Evolutionary conservation across 768 basidiomycete species (phyloP), one percentile per base, ranked within the genome.

Genomic region (Leccinum imitatum): DNA sequence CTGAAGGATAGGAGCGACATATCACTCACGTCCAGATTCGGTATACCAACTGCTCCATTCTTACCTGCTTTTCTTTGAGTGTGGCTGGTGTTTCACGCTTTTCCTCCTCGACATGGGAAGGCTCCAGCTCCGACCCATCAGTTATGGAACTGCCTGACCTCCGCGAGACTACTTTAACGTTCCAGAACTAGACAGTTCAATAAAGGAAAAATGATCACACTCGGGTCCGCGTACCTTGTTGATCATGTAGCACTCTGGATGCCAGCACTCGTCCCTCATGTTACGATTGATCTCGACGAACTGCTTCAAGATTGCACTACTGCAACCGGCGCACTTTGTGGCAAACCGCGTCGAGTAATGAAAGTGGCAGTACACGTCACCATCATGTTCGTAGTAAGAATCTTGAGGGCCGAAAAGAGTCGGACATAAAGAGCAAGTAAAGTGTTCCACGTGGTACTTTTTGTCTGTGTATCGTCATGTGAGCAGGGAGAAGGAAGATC

Each of bases 191-290:
- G 27, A 59, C 8, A 50, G 35, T 33, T 59, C 17, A 19, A 63
- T 72, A 30, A 70, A 51, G 44, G 54, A 51, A 14, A 9, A 30
- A 60, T 51, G 31, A 31, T n/a, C 21, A 8, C 52, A 58, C 54
- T 17, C 48, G 30, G 46, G 7, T 47, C 10, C 1, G 63, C 83
- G 58, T 63, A 96, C 95, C 83, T 98, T 98, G 77, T 98, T 96
- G 66, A 99, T 98, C 96, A 98, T 98, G 75, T 98, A 98, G 74
- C 97, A 99, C 75, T 99, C 97, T 57, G 97, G 97, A 82, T 99
- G 97, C 96, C 97, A 99, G 71, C 96, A 98, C 78, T 99, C 97
- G 76, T 99, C 95, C 65, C 89, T 83, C 84, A 91, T 93, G 76
- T 98, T 98, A 61, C 97, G 85, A 70, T 99, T 98, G 77, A 99